Evolutionary conservation across 208 protist species (phyloP).

Genomic region (Crithidia bombi): DNA sequence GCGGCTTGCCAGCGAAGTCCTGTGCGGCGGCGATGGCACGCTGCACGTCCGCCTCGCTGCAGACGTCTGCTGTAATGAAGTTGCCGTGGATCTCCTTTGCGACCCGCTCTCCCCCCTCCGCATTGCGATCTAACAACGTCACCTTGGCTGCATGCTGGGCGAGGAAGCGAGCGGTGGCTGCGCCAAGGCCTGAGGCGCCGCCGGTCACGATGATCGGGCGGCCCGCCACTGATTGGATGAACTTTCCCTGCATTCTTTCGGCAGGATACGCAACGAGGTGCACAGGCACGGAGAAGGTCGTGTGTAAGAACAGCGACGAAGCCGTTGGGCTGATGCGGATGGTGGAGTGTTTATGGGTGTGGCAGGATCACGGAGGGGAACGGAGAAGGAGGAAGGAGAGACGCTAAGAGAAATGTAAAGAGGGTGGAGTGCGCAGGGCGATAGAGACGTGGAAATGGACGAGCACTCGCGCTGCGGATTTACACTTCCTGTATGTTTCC

Average conservation of each 20-base stretch:
- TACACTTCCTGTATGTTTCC: too few relatives aligned
- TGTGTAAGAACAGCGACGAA: slow-evolving; percentile 19
- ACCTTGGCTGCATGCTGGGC: slow-evolving; percentile 44
- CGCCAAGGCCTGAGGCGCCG: slow-evolving; percentile 50
- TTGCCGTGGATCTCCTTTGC: slow-evolving; percentile 38
- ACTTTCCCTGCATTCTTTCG: slow-evolving; percentile 21
- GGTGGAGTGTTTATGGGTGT: too few relatives aligned
- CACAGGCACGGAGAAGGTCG: too few relatives aligned
- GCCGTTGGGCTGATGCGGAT: too few relatives aligned
- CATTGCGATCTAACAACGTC: slow-evolving; percentile 56
- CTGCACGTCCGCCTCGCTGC: slow-evolving; percentile 51
- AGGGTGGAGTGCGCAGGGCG: too few relatives aligned
- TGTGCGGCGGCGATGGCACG: slow-evolving; percentile 53
- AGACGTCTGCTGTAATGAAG: slow-evolving; percentile 48
- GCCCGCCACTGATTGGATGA: slow-evolving; percentile 35
- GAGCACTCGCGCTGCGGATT: too few relatives aligned
- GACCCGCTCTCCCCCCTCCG: slow-evolving; percentile 32
- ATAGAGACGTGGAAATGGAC: too few relatives aligned
- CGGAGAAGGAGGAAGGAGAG: too few relatives aligned
- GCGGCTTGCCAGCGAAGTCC: slow-evolving; percentile 44
- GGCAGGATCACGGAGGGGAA: too few relatives aligned
- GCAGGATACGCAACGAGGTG: neutral
- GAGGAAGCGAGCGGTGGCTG: slow-evolving; percentile 44
- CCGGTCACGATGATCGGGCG: slow-evolving; percentile 55
- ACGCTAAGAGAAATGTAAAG: too few relatives aligned